These are phyloP conservation scores for Triticum timopheevii DNA, from an alignment of 176 grass and related monocot genomes.

Conservation along the genomic window DNA sequence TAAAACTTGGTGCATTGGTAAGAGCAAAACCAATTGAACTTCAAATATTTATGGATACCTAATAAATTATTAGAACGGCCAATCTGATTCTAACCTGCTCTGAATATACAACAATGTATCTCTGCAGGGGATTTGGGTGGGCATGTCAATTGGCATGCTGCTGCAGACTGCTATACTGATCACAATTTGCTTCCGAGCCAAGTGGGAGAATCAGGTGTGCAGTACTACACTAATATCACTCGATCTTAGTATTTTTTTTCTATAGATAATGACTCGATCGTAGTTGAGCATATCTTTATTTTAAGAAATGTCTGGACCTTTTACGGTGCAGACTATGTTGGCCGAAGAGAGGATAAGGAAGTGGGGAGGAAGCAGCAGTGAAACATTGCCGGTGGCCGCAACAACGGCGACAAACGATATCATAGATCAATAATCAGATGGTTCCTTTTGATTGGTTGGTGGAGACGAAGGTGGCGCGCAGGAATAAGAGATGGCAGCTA, in stretches of 20 bases:
- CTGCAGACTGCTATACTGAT: slow-evolving; percentile 66
- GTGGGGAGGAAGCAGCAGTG: slow-evolving; percentile 55
- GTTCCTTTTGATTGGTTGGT: background rate
- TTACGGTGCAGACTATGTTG: slow-evolving; percentile 47
- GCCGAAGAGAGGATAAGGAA: slow-evolving; percentile 58
- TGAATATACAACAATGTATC: background rate
- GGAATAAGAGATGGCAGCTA: too few relatives aligned
- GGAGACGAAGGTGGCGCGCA: too few relatives aligned
- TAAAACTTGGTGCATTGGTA: slow-evolving; percentile 56
- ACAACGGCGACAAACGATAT: background rate
- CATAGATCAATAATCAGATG: background rate
- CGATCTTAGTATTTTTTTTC: background rate
- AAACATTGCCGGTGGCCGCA: slow-evolving; percentile 16
- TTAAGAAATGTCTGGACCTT: background rate
- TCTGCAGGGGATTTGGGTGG: slow-evolving; percentile 91
- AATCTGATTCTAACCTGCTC: background rate
- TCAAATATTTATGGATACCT: background rate
- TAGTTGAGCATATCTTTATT: background rate
- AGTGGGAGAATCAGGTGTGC: slow-evolving; percentile 96
- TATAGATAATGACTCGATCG: background rate
- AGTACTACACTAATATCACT: background rate
- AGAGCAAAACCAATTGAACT: background rate
- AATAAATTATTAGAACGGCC: background rate
- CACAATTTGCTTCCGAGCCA: slow-evolving; percentile 64
- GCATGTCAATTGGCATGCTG: slow-evolving; percentile 80